Base-by-base conservation (phyloP, 2,329 filamentous ascomycete genomes). In the Fusarium staphyleae region DNA sequence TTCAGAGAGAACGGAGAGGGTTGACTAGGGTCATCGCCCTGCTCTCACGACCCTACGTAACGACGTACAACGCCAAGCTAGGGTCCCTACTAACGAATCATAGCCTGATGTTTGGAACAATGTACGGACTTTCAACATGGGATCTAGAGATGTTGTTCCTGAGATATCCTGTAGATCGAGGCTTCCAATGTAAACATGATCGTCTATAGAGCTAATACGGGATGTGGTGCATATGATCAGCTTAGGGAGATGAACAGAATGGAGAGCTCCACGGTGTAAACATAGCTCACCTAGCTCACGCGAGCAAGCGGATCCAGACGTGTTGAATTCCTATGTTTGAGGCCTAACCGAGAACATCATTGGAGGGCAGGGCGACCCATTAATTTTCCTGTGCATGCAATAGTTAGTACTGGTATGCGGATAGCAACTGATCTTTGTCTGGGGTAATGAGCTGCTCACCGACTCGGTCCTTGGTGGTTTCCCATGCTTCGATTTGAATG, bases 11-110 rank as follows among this genome's bases (percentile, higher is more conserved):
- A 44, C 53, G 42, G 52, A 55, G 10, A 3, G 10, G 24, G 44
- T 24, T 24, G 33, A 40, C 36, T 39, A n/a, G 44, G 44, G 16
- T 62, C 53, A 39, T 36, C 55, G 14, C 37, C 36, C 49, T 56
- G 48, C 36, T 42, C 54, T 40, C 24, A 33, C 37, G 19, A 7
- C 19, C 19, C n/a, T n/a, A n/a, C n/a, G n/a, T n/a, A n/a, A n/a
- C n/a, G n/a, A n/a, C n/a, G n/a, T n/a, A 22, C 6, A 6, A 8
- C 7, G 4, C 5, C 22, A 24, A 24, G 22, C 22, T 24, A 24
- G 22, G 8, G 22, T 24, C 22, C 22, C 22, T 8, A 24, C 22
- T 8, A 24, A 24, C 22, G 5, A 24, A 3, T 24, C 22, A 24
- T n/a, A n/a, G n/a, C n/a, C n/a, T n/a, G n/a, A n/a, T n/a, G n/a